These are phyloP conservation scores for Epichloe scottii DNA, from an alignment of 2,329 filamentous ascomycete genomes.

Conservation along the genomic window DNA sequence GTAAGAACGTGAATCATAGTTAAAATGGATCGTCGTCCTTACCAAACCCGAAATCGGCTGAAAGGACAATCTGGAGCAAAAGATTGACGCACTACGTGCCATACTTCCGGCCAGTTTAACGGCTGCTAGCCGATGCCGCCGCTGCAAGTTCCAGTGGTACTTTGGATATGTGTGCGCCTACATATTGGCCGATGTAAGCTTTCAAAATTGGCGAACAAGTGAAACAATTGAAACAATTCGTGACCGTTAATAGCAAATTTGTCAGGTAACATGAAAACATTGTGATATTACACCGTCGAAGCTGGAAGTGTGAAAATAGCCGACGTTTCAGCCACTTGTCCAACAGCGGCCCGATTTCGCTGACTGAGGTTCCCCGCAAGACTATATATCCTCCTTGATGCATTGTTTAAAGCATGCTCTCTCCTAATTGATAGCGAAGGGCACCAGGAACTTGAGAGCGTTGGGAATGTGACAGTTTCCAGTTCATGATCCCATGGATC, in stretches of 20 bases:
- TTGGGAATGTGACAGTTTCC: not conserved
- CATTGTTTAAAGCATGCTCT: not conserved
- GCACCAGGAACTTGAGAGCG: not conserved
- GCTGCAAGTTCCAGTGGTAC: too few relatives aligned
- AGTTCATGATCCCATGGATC: slow-evolving; percentile 17
- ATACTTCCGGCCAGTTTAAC: too few relatives aligned
- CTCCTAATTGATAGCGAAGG: not conserved
- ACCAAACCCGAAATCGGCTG: too few relatives aligned
- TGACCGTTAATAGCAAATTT: not conserved
- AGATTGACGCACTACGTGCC: too few relatives aligned
- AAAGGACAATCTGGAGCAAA: too few relatives aligned
- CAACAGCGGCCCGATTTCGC: not conserved
- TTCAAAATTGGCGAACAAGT: too few relatives aligned
- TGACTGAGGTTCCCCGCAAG: not conserved
- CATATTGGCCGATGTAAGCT: too few relatives aligned
- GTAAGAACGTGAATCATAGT: too few relatives aligned
- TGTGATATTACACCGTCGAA: slow-evolving; percentile 1
- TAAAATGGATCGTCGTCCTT: too few relatives aligned
- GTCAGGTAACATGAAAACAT: not conserved
- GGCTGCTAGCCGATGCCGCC: too few relatives aligned
- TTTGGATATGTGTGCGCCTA: too few relatives aligned
- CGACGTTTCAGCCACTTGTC: not conserved
- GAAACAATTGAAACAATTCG: too few relatives aligned
- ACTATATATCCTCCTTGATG: not conserved
- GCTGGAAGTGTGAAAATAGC: not conserved